These are phyloP conservation scores for Diplodia scrobiculata DNA, from an alignment of 2,329 filamentous ascomycete genomes.

Conservation along the genomic window DNA sequence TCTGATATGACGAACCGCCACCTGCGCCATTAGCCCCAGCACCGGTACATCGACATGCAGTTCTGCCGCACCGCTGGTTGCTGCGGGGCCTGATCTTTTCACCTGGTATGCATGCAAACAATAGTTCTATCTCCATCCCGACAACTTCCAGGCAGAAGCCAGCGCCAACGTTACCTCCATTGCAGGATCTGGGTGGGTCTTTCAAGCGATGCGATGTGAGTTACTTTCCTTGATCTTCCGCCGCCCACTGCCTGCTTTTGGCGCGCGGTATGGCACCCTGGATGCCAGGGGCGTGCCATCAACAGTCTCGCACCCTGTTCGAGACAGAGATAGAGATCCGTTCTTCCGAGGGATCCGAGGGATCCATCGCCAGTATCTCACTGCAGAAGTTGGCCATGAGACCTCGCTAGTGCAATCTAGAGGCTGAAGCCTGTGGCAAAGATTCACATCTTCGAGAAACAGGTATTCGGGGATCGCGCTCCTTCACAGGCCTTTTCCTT, in stretches of 20 bases:
- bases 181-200: conserved; percentile 21
- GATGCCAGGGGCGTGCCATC: neutral
- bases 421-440: neutral
- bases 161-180: neutral
- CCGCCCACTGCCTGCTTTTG: neutral
- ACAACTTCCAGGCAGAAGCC: conserved; percentile 15
- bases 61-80: conserved; percentile 7
- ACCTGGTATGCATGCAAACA: conserved; percentile 16
- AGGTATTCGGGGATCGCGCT: neutral
- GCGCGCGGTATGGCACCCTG: neutral
- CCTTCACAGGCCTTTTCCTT: neutral
- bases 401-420: neutral
- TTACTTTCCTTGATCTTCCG: conserved; percentile 2
- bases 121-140: conserved; percentile 15
- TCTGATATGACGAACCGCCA: conserved; percentile 18
- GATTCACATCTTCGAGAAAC: neutral
- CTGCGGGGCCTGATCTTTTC: conserved; percentile 5
- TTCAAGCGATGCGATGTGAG: neutral
- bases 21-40: conserved; percentile 1
- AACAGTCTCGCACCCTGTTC: conserved; percentile 9
- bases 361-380: neutral
- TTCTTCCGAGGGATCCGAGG: conserved; percentile 1
- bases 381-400: conserved; percentile 3
- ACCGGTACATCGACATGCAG: neutral
- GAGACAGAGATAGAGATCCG: neutral